A percentile compares a stretch with the other conserved stretches of the same genome.
Evolutionary conservation across 306 rosid genomes (phyloP).

Genomic region (Vigna reflexopilosa): DNA sequence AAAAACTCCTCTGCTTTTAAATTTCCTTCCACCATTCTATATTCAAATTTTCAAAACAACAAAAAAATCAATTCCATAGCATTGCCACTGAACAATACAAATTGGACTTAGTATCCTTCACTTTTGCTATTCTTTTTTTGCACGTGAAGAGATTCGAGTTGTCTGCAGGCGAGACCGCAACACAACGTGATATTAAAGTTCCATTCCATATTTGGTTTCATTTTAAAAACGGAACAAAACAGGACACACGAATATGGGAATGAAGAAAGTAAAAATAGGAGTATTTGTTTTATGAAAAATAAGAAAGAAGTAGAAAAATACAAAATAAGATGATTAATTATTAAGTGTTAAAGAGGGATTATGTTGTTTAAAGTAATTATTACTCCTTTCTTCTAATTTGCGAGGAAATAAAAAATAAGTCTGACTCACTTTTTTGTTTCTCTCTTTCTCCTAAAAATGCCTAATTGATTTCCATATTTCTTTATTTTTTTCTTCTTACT

Average conservation of each 20-base stretch:
- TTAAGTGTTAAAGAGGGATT: too few species aligned
- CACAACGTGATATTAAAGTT: neutral
- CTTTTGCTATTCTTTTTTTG: neutral
- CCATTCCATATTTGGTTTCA: neutral
- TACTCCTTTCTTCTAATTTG: too few species aligned
- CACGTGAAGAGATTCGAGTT: neutral
- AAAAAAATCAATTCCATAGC: neutral
- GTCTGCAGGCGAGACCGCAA: neutral
- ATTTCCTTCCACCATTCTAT: neutral
- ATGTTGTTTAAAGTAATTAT: too few species aligned
- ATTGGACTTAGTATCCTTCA: neutral
- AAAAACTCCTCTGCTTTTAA: slow-evolving; percentile 27
- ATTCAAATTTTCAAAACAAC: neutral
- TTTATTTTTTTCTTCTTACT: too few species aligned
- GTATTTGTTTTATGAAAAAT: too few species aligned
- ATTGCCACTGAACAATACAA: neutral
- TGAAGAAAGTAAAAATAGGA: too few species aligned
- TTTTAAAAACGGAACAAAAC: neutral
- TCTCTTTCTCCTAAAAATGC: too few species aligned
- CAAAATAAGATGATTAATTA: neutral
- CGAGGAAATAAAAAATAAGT: too few species aligned
- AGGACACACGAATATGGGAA: neutral
- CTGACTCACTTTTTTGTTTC: too few species aligned
- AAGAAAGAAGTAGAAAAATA: too few species aligned
- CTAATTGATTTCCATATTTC: too few species aligned